Evolutionary conservation across 306 rosid species (phyloP).

Genomic region (Malus orientalis): DNA sequence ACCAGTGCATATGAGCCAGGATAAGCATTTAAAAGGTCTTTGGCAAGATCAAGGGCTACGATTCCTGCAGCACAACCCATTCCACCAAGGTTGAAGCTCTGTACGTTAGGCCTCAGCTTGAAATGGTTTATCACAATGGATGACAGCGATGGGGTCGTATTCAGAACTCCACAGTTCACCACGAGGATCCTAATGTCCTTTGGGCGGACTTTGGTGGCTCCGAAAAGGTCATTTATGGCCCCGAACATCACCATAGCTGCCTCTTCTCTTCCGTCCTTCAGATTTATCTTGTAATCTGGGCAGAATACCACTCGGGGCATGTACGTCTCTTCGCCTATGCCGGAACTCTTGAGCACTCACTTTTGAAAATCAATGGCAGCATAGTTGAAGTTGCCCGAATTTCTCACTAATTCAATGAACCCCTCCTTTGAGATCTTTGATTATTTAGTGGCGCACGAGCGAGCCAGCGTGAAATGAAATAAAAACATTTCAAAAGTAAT

Average conservation of each 20-base stretch:
- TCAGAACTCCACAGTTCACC: constrained; percentile 55
- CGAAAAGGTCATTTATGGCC: constrained; percentile 41
- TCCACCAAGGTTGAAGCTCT: constrained; percentile 63
- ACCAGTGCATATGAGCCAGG: constrained; percentile 50
- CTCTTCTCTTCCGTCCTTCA: constrained; percentile 50
- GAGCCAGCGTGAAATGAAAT: background rate
- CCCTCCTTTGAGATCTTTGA: constrained; percentile 41
- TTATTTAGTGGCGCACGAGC: constrained; percentile 3
- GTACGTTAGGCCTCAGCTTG: constrained; percentile 48
- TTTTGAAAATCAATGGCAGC: constrained; percentile 40
- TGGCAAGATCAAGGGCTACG: constrained; percentile 57
- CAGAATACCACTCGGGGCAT: constrained; percentile 38
- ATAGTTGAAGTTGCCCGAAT: constrained; percentile 48
- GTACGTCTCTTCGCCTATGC: constrained; percentile 55
- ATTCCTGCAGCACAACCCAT: constrained; percentile 79
- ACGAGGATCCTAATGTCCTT: constrained; percentile 37
- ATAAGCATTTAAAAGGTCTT: constrained; percentile 51
- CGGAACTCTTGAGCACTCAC: constrained; percentile 42
- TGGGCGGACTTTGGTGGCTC: constrained; percentile 33
- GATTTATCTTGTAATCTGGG: constrained; percentile 17
- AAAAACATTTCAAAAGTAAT: background rate
- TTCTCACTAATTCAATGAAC: constrained; percentile 50
- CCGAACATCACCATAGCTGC: constrained; percentile 49
- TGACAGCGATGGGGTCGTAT: constrained; percentile 48
- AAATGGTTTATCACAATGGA: constrained; percentile 56